Evolutionary conservation across 805 yeast species (phyloP).

Genomic region (Blastobotrys muscicola): DNA sequence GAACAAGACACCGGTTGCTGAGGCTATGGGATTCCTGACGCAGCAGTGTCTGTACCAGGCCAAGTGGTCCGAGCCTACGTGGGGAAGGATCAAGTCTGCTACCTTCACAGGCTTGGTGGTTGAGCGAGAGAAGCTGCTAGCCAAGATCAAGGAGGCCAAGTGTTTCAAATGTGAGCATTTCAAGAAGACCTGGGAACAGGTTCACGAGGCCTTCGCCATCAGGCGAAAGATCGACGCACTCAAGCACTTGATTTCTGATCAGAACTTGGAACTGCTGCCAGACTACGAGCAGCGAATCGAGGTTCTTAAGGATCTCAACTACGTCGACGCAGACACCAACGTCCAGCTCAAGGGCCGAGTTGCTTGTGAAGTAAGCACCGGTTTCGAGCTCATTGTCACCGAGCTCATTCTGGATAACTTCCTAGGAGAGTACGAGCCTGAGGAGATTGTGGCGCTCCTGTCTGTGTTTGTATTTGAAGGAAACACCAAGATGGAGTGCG

Average conservation of each 20-base stretch:
- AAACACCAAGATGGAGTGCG: conserved; percentile 52
- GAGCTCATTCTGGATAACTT: conserved; percentile 87
- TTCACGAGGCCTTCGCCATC: conserved; percentile 38
- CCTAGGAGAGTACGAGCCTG: conserved; percentile 86
- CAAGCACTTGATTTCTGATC: conserved; percentile 64
- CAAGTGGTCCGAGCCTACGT: conserved; percentile 32
- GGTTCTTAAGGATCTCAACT: conserved; percentile 70
- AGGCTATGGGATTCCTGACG: not conserved
- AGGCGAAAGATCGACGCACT: conserved; percentile 44
- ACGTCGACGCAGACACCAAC: conserved; percentile 66
- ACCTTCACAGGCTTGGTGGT: conserved; percentile 30
- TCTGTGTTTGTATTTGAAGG: conserved; percentile 95
- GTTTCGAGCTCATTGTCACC: conserved; percentile 83
- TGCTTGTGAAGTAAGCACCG: conserved; percentile 71
- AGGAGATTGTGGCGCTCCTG: conserved; percentile 89
- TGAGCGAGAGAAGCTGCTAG: conserved; percentile 30
- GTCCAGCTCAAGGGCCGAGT: conserved; percentile 81
- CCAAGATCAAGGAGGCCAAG: conserved; percentile 23
- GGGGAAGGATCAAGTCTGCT: conserved; percentile 30
- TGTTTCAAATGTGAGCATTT: conserved; percentile 36
- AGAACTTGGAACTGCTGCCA: conserved; percentile 81
- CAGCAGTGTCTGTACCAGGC: conserved; percentile 2
- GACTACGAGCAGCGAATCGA: conserved; percentile 84
- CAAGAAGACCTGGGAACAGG: conserved; percentile 34
- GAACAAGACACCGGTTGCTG: not conserved